Conservation (phyloP, 169 alveolate species). For the Eimeria sp. region DNA sequence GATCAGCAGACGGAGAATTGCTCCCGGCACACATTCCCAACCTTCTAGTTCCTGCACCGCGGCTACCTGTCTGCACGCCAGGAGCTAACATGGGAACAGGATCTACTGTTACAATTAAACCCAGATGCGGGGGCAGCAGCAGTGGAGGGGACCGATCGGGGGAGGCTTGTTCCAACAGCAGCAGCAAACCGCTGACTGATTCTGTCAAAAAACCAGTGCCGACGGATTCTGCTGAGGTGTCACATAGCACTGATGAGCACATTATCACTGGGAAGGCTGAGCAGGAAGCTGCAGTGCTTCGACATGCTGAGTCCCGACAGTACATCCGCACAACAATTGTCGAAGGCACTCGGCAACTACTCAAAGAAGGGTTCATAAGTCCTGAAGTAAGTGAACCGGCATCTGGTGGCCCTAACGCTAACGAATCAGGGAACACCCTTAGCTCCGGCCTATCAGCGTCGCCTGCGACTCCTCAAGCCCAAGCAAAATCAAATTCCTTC, state of each 20-base stretch:
- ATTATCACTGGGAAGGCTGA: background rate
- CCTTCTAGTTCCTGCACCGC: constrained; percentile 54
- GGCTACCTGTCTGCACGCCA: constrained; percentile 65
- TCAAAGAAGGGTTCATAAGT: background rate
- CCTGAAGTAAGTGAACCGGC: background rate
- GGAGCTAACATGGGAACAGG: constrained; percentile 50
- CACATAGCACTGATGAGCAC: background rate
- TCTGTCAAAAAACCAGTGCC: background rate
- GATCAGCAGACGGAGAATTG: constrained; percentile 33
- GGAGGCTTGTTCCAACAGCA: background rate
- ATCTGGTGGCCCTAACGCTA: background rate
- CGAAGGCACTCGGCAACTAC: constrained; percentile 50
- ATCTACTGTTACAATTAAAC: constrained; percentile 10
- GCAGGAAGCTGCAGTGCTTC: background rate
- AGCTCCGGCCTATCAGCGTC: background rate
- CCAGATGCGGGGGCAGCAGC: constrained; percentile 67
- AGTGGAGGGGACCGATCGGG: constrained; percentile 44
- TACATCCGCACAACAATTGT: constrained; percentile 2
- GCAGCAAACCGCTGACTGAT: constrained; percentile 3
- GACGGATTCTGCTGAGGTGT: background rate
- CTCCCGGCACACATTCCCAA: constrained; percentile 53
- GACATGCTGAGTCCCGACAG: background rate
- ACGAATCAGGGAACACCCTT: background rate
- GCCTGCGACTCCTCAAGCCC: constrained; percentile 18
- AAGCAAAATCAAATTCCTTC: background rate